Evolutionary conservation across 1,284 basidiomycete species (phyloP), one percentile per base, ranked within the genome.

Genomic region (Jaminaea rosea): DNA sequence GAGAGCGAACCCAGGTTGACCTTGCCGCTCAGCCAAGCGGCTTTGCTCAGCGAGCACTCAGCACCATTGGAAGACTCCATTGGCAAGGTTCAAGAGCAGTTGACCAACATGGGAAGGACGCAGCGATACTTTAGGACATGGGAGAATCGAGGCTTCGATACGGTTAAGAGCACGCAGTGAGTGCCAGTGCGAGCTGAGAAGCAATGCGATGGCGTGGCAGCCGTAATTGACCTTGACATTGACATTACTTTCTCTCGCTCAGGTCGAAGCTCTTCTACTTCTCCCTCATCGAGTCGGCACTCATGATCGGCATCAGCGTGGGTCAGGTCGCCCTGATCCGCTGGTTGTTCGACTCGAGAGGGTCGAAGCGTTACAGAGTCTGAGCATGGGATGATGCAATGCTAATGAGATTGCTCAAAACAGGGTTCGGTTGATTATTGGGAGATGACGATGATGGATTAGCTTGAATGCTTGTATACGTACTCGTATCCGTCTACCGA

Each of bases 101-200:
- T 73, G 4, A 65, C 57, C 8, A 46, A 59, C 29, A 59, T 73
- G 42, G 45, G 34, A 0, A 49, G 71, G 10, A 73, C 68, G 3
- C 71, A 72, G 50, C 50, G 68, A 21, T 73, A 69, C 55, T 73
- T 73, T 52, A 55, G 71, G 21, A 60, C 66, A 3, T 58, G 71
- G 36, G 71, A 73, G 53, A 73, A 73, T 48, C 47, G 70, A 10
- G 70, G 69, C 28, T 71, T 60, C 27, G 56, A 60, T 23, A 69
- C 67, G 23, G 71, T 73, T 21, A 59, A 58, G 32, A 58, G 52
- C n/a, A 73, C 71, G 1, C 63, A 58, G 60, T 62, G 47, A 27
- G 58, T 60, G 29, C 29, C 8, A 31, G 29, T 8, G 7, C 7
- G 29, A 15, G 29, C 29, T 8, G 7, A 15, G 29, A 31, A 8